A percentile compares a stretch with the other conserved stretches of the same genome.
These are phyloP conservation scores for Cladophialophora yegresii DNA, from an alignment of 2,329 filamentous ascomycete genomes.

Conservation along the genomic window DNA sequence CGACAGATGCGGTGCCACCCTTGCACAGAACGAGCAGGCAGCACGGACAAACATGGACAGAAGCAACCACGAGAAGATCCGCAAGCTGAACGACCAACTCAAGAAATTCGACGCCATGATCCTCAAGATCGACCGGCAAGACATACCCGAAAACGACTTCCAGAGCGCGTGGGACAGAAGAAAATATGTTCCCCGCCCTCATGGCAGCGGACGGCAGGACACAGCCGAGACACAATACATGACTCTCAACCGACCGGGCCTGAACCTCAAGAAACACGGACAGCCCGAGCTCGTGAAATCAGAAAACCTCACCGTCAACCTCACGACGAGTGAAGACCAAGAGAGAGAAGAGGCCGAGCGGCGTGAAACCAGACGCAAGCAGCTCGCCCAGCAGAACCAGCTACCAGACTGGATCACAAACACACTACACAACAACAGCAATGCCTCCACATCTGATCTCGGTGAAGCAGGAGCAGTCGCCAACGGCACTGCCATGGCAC, in stretches of 20 bases:
- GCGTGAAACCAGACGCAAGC: constrained; percentile 50
- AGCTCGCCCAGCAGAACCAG: constrained; percentile 55
- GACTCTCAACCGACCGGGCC: constrained; percentile 44
- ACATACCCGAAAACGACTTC: constrained; percentile 52
- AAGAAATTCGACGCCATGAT: constrained; percentile 51
- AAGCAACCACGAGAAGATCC: constrained; percentile 54
- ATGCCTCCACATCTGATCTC: background rate
- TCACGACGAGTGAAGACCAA: constrained; percentile 51
- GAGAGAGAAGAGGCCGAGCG: constrained; percentile 50
- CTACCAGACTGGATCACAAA: constrained; percentile 56
- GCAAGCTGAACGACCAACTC: constrained; percentile 52
- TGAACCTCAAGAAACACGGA: constrained; percentile 39
- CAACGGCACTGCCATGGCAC: constrained; percentile 13
- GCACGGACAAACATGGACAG: constrained; percentile 46
- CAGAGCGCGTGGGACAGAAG: constrained; percentile 53
- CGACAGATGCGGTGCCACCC: constrained; percentile 66
- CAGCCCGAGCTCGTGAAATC: constrained; percentile 47
- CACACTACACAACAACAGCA: constrained; percentile 10
- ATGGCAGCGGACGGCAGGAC: constrained; percentile 41
- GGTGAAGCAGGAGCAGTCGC: constrained; percentile 29
- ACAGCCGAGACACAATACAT: constrained; percentile 47
- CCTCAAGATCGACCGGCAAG: constrained; percentile 49
- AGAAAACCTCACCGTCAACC: constrained; percentile 51
- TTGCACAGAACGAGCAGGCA: constrained; percentile 50
- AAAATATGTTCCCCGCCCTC: constrained; percentile 49